Conservation (phyloP, 1,139 yeast genomes). For the Hemisphaericaspora subhashii region DNA sequence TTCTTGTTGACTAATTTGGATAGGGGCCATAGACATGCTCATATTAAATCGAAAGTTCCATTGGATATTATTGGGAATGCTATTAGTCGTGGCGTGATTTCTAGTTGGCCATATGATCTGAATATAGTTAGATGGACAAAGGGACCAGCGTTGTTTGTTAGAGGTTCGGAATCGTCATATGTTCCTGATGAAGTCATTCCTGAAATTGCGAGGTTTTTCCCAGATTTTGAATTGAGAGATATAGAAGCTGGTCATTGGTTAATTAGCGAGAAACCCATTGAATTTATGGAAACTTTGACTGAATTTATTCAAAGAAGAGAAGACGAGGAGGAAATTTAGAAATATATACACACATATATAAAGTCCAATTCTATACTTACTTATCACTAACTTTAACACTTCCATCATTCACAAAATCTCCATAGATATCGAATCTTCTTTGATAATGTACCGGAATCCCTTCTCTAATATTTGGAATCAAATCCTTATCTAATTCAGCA, state of each 20-base stretch:
- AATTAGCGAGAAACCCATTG: slow-evolving; percentile 74
- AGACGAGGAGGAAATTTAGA: slow-evolving; percentile 27
- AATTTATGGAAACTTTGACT: slow-evolving; percentile 56
- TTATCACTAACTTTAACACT: slow-evolving; percentile 40
- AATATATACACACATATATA: slow-evolving; percentile 2
- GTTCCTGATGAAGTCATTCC: slow-evolving; percentile 85
- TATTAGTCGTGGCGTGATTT: slow-evolving; percentile 60
- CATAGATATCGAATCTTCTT: slow-evolving; percentile 83
- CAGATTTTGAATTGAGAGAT: slow-evolving; percentile 71
- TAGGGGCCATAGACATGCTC: slow-evolving; percentile 40
- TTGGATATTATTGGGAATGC: slow-evolving; percentile 64
- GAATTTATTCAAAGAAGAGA: slow-evolving; percentile 62
- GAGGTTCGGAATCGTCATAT: slow-evolving; percentile 77
- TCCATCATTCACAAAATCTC: slow-evolving; percentile 56
- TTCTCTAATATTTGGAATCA: slow-evolving; percentile 59
- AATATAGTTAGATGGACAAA: slow-evolving; percentile 51
- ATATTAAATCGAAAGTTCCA: slow-evolving; percentile 59
- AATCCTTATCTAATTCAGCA: slow-evolving; percentile 72
- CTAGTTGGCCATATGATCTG: slow-evolving; percentile 77
- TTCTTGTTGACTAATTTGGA: slow-evolving; percentile 74
- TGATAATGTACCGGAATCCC: slow-evolving; percentile 75
- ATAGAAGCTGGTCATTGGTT: slow-evolving; percentile 92
- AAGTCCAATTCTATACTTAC: slow-evolving; percentile 13
- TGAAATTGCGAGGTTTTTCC: slow-evolving; percentile 76
- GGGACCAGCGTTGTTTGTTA: slow-evolving; percentile 74